Percentiles rank a stretch among this genome's conserved stretches.
Conservation (phyloP, 331 rosid genomes). For the Telfairia occidentalis region DNA sequence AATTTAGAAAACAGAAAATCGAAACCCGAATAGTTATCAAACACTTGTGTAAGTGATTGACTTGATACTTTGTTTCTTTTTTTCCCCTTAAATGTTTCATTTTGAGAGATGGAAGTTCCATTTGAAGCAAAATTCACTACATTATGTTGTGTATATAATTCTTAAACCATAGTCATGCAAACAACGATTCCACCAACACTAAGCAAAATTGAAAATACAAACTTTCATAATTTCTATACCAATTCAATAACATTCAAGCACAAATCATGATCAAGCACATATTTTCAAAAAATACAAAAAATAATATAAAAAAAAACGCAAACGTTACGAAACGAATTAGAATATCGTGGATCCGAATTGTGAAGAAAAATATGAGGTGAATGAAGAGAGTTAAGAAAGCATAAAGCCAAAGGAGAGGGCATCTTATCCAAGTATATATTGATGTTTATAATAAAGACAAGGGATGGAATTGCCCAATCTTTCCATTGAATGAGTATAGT, state of each 20-base stretch:
- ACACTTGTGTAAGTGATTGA: too few species aligned
- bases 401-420: conserved; percentile 24
- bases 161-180: neutral
- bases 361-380: neutral
- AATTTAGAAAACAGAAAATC: too few species aligned
- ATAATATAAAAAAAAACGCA: neutral
- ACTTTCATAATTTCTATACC: neutral
- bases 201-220: neutral
- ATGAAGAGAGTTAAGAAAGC: neutral
- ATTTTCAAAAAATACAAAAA: neutral
- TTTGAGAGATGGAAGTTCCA: neutral
- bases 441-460: conserved; percentile 16
- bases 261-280: neutral
- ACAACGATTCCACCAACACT: neutral
- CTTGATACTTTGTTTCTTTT: too few species aligned
- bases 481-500: conserved; percentile 18
- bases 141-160: too few species aligned
- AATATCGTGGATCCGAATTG: too few species aligned
- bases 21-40: too few species aligned
- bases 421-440: conserved; percentile 23
- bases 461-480: conserved; percentile 24
- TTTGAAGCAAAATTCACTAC: neutral
- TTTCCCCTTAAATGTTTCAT: too few species aligned
- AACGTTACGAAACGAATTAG: neutral
- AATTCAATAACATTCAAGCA: neutral